Evolutionary conservation across 2,329 filamentous ascomycete species (phyloP).

Genomic region (Tolypocladium inflatum): DNA sequence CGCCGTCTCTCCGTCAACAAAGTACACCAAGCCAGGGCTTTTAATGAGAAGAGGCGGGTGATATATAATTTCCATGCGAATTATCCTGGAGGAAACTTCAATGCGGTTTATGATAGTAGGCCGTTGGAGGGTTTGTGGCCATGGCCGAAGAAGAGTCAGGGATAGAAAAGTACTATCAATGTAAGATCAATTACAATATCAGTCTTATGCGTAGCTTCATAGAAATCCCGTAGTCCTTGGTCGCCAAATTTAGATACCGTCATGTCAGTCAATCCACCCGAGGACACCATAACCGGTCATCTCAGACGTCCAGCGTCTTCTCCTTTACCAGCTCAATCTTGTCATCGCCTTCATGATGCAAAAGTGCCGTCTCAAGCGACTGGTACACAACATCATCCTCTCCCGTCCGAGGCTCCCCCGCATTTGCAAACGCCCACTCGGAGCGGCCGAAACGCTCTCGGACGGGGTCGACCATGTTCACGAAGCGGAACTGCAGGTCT

Average conservation of each 20-base stretch:
- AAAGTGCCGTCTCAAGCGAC: slow-evolving; percentile 9
- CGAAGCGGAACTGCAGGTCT: slow-evolving; percentile 35
- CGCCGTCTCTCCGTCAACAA: neutral
- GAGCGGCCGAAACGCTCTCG: slow-evolving; percentile 26
- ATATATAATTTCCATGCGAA: neutral
- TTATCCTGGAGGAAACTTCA: neutral
- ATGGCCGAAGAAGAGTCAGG: neutral
- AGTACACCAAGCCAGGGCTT: neutral
- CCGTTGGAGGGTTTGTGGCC: neutral
- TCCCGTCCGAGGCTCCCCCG: slow-evolving; percentile 14
- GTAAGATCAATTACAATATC: too few relatives aligned
- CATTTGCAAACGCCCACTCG: slow-evolving; percentile 23
- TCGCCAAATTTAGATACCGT: too few relatives aligned
- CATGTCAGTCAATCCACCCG: too few relatives aligned
- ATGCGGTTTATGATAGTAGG: neutral
- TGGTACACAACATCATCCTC: slow-evolving; percentile 10
- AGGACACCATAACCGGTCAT: neutral
- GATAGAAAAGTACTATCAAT: too few relatives aligned
- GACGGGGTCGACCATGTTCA: slow-evolving; percentile 33
- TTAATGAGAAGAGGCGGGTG: neutral
- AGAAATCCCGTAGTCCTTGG: too few relatives aligned
- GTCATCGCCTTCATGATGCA: slow-evolving; percentile 8
- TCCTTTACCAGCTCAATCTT: slow-evolving; percentile 7
- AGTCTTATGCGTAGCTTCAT: too few relatives aligned
- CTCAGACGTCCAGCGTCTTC: slow-evolving; percentile 9